phyloP scores from a whole-genome alignment of 768 basidiomycete genomes.

The Russula virescens region DNA sequence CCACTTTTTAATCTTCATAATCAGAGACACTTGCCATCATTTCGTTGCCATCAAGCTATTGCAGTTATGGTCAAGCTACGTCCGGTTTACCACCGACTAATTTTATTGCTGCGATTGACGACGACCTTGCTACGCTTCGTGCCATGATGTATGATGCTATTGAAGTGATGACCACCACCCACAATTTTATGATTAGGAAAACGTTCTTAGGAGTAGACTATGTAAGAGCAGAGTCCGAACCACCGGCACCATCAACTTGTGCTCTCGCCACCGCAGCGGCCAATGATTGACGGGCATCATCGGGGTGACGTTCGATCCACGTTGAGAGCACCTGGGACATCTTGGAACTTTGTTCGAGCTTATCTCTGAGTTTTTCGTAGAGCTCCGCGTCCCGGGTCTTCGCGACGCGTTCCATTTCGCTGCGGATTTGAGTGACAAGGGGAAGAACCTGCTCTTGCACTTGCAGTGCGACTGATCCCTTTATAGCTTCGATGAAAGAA shows the following conservation, averaged over 20 bases:
- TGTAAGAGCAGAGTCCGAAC: background rate
- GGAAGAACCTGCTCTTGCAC: slow-evolving; percentile 12
- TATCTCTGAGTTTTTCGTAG: slow-evolving; percentile 17
- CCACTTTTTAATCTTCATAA: slow-evolving; percentile 37
- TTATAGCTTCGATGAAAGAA: slow-evolving; percentile 9
- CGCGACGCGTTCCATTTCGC: slow-evolving; percentile 4
- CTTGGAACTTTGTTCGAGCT: slow-evolving; percentile 8
- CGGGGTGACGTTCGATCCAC: slow-evolving; percentile 17
- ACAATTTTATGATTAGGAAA: too few species aligned
- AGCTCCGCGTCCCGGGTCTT: slow-evolving; percentile 11
- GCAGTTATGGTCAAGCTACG: too few species aligned
- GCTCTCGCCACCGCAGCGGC: background rate
- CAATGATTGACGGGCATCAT: slow-evolving; percentile 5
- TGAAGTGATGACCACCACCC: too few species aligned
- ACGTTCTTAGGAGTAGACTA: background rate
- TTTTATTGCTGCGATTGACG: too few species aligned
- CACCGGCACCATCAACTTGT: background rate
- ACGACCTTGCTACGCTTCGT: too few species aligned
- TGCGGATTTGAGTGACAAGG: slow-evolving; percentile 4
- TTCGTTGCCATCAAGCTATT: background rate
- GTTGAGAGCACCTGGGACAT: slow-evolving; percentile 12
- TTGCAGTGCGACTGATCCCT: background rate
- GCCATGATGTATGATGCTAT: too few species aligned
- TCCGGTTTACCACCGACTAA: too few species aligned
- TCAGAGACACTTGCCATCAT: too few species aligned